phyloP scores from a whole-genome alignment of 441 rosid species.

The Erysimum pusillum region DNA sequence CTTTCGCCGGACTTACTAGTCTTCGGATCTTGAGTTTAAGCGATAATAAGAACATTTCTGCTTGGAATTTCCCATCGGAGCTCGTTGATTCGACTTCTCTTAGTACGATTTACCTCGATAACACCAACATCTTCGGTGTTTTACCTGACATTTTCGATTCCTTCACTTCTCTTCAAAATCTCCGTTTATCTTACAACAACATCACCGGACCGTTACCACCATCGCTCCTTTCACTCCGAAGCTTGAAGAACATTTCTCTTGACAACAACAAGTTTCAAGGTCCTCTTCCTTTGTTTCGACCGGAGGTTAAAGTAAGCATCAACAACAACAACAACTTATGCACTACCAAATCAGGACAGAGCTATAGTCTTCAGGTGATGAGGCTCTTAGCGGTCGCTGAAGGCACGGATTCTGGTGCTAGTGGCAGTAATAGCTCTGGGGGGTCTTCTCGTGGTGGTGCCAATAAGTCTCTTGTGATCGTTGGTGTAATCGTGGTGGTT shows the following conservation, averaged over 20 bases:
- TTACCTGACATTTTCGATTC: constrained; percentile 68
- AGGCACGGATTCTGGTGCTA: constrained; percentile 23
- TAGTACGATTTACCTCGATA: constrained; percentile 50
- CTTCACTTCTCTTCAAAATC: constrained; percentile 54
- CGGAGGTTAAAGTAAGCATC: constrained; percentile 29
- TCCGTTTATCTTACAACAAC: constrained; percentile 76
- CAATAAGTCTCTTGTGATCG: constrained; percentile 53
- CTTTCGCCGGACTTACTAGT: constrained; percentile 64
- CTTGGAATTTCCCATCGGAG: constrained; percentile 73
- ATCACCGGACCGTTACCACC: constrained; percentile 63
- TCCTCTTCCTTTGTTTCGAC: constrained; percentile 56
- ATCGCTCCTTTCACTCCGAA: constrained; percentile 50
- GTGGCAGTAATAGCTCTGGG: constrained; percentile 22
- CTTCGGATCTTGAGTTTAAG: constrained; percentile 60
- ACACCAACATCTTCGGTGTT: constrained; percentile 53
- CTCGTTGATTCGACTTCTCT: constrained; percentile 58
- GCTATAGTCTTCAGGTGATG: constrained; percentile 64
- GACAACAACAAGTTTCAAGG: constrained; percentile 78
- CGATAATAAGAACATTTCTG: constrained; percentile 37
- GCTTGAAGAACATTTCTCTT: constrained; percentile 58
- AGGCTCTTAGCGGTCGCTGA: constrained; percentile 59
- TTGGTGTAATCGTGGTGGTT: constrained; percentile 59
- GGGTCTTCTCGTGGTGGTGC: no score
- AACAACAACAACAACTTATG: constrained; percentile 52
- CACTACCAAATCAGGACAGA: constrained; percentile 36